A percentile compares a stretch with the other conserved stretches of the same genome.
These are phyloP conservation scores for Pichia deserticola DNA, from an alignment of 805 yeast species.

Conservation along the genomic window DNA sequence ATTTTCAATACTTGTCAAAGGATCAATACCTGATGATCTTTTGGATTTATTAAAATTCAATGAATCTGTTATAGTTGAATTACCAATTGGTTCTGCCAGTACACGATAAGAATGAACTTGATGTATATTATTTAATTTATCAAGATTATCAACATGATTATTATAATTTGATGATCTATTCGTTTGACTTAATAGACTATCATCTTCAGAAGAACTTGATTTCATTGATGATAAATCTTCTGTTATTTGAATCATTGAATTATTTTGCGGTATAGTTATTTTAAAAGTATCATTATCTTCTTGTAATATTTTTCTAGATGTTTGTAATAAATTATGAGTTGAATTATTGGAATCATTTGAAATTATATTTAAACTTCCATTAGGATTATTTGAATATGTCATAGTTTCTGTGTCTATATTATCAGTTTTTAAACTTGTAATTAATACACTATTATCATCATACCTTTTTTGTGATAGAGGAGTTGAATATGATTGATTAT, in stretches of 20 bases:
- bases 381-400: not conserved
- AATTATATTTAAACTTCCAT: not conserved
- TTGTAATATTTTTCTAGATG: not conserved
- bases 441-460: not conserved
- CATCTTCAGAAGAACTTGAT: constrained; percentile 1
- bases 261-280: not conserved
- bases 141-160: not conserved
- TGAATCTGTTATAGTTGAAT: not conserved
- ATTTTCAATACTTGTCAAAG: not conserved
- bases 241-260: not conserved
- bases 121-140: not conserved
- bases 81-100: constrained; percentile 1
- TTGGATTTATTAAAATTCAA: not conserved
- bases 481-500: not conserved
- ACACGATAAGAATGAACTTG: constrained; percentile 1
- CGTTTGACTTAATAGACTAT: too few relatives aligned
- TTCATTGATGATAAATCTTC: constrained; percentile 3
- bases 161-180: not conserved
- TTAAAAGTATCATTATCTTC: constrained; percentile 5
- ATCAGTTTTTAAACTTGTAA: not conserved
- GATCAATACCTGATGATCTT: constrained; percentile 3
- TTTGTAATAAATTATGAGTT: not conserved
- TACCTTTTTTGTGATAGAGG: not conserved
- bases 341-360: not conserved
- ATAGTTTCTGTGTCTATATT: not conserved